phyloP scores from a whole-genome alignment of 306 rosid genomes.

The Quercus bicolor region DNA sequence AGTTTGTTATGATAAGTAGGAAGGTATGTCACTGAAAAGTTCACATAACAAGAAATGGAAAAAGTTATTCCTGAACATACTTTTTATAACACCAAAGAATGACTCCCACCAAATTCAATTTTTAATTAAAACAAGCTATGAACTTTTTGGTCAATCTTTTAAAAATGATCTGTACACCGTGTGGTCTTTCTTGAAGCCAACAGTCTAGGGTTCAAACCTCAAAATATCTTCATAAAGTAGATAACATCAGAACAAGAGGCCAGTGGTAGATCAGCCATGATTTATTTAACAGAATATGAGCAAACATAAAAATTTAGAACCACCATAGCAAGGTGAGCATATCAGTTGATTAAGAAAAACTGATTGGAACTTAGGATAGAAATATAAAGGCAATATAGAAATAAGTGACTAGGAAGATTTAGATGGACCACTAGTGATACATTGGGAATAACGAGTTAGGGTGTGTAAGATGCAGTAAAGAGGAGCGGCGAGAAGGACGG shows the following conservation, averaged over 20 bases:
- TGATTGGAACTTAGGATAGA: neutral
- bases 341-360: neutral
- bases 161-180: neutral
- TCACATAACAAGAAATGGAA: neutral
- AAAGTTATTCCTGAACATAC: neutral
- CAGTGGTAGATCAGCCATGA: neutral
- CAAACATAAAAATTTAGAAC: neutral
- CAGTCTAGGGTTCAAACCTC: neutral
- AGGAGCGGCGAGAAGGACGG: neutral
- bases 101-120: neutral
- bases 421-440: neutral
- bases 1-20: neutral
- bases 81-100: neutral
- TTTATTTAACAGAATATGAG: neutral
- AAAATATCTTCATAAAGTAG: neutral
- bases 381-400: neutral
- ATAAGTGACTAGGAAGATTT: neutral
- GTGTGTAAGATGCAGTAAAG: neutral
- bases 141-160: neutral
- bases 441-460: neutral
- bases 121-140: neutral
- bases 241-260: neutral
- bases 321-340: neutral
- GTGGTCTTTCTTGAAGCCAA: neutral
- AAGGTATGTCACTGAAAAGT: neutral